Evolutionary conservation across 495 filamentous ascomycete genomes (phyloP).

Genomic region (Polyplosphaeria fusca): DNA sequence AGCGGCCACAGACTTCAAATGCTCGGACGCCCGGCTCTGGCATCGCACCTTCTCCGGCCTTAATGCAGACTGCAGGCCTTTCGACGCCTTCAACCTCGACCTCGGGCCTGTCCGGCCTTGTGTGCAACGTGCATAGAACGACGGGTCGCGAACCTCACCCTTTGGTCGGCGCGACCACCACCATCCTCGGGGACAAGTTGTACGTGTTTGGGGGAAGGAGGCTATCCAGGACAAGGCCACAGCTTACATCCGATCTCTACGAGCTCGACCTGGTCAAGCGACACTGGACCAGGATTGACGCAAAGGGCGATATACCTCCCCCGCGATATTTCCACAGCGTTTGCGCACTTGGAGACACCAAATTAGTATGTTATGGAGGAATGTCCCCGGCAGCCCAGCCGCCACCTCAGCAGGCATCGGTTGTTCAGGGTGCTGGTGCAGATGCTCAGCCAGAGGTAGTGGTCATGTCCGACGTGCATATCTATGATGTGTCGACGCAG

Average conservation of each 20-base stretch:
- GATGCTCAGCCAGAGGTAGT: slow-evolving; percentile 84
- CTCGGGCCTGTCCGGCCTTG: slow-evolving; percentile 71
- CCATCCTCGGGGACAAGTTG: slow-evolving; percentile 86
- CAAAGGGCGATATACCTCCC: slow-evolving; percentile 77
- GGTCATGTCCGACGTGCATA: slow-evolving; percentile 97
- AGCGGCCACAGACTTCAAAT: slow-evolving; percentile 50
- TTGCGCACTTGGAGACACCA: slow-evolving; percentile 87
- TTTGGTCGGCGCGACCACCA: slow-evolving; percentile 91
- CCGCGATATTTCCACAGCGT: slow-evolving; percentile 96
- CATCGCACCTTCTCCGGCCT: slow-evolving; percentile 25
- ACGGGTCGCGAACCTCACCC: slow-evolving; percentile 89
- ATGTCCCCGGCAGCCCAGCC: slow-evolving; percentile 76
- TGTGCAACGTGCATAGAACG: slow-evolving; percentile 89
- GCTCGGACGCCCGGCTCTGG: slow-evolving; percentile 28
- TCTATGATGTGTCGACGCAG: slow-evolving; percentile 82
- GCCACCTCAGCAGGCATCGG: slow-evolving; percentile 37
- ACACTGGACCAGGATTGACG: slow-evolving; percentile 89
- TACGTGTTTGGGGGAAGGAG: slow-evolving; percentile 94
- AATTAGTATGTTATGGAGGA: slow-evolving; percentile 94
- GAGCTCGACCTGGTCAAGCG: slow-evolving; percentile 86
- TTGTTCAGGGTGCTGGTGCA: slow-evolving; percentile 41
- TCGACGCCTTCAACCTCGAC: slow-evolving; percentile 35
- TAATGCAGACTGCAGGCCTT: slow-evolving; percentile 35
- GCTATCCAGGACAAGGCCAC: slow-evolving; percentile 75
- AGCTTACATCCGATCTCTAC: slow-evolving; percentile 83